Evolutionary conservation across 345 rosid genomes (phyloP).

Genomic region (Linum usitatissimum): DNA sequence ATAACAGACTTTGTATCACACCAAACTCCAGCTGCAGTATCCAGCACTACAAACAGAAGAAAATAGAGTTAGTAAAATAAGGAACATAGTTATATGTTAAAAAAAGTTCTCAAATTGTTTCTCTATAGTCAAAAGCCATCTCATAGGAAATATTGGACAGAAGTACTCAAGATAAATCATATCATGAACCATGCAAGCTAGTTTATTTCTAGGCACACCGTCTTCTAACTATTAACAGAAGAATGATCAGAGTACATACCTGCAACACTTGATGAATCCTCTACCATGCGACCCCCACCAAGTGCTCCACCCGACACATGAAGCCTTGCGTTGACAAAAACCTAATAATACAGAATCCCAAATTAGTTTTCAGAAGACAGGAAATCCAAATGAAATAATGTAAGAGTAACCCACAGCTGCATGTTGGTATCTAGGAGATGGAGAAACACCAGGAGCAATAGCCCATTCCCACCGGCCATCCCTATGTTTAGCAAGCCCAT

Average conservation of each 20-base stretch:
- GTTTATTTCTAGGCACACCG: neutral
- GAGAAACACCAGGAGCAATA: conserved; percentile 98
- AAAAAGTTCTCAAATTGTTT: neutral
- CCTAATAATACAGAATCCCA: conserved; percentile 34
- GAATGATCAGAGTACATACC: conserved; percentile 33
- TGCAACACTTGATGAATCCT: conserved; percentile 95
- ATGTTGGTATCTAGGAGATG: conserved; percentile 98
- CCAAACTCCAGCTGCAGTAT: conserved; percentile 99
- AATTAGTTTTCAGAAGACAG: conserved; percentile 7
- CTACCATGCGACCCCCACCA: conserved; percentile 99
- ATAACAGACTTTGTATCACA: conserved; percentile 98
- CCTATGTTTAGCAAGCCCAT: conserved; percentile 98
- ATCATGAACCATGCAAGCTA: neutral
- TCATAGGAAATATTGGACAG: neutral
- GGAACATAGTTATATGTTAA: neutral
- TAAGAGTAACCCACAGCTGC: conserved; percentile 68
- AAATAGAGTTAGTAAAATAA: neutral
- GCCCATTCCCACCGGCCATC: conserved; percentile 99
- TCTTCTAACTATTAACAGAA: neutral
- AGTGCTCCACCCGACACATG: conserved; percentile 99
- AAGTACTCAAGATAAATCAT: neutral
- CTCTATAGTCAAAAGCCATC: neutral
- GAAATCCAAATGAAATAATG: conserved; percentile 7
- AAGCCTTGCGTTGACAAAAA: conserved; percentile 95
- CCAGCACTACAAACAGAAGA: conserved; percentile 56